Evolutionary conservation across 371 early-diverging fungal genomes (phyloP), one percentile per base, ranked within the genome.

Genomic region (Coemansia sp.): DNA sequence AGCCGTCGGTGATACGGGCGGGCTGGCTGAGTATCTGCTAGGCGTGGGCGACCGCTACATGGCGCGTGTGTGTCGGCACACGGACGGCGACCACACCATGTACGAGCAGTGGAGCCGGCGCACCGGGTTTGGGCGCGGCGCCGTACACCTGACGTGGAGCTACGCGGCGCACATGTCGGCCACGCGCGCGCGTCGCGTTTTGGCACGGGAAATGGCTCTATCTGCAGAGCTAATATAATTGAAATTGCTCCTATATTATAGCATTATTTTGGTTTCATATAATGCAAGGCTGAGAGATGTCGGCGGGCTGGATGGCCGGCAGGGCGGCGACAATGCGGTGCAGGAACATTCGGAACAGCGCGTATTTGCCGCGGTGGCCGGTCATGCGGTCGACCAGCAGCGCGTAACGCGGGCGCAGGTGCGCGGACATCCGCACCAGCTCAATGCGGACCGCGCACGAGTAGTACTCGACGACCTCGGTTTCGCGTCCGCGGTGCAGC

Each of bases 101-200:
- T 67, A 77, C n/a, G 92, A 92, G 69, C 88, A 92, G 75, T 87
- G 83, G 72, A 61, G 82, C 54, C 66, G 84, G 3, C 46, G 62
- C 39, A 80, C 77, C 14, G 93, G 93, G 0, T 82, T 64, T 39
- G 75, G 81, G 47, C 75, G 69, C 8, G 90, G 90, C n/a, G 93
- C 92, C 12, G 54, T 68, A 12, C 84, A 91, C 56, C 68, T 92
- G 60, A 91, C 91, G 0, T 92, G 93, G 93, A 83, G 83, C 48
- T 88, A 90, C 67, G 87, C 88, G 4, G 78, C 87, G 0, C 75
- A 74, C n/a, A 57, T 44, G 4, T 43, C 74, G 3, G 74, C 74
- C 10, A 37, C 65, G 0, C 60, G 74, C 24, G 24, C 24, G 24
- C 24, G 24, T 24, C 24, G 24, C 24, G 24, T 24, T 24, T 24